A percentile compares a stretch with the other conserved stretches of the same genome.
Evolutionary conservation across 805 yeast species (phyloP).

Genomic region (Clavispora vitiphila): DNA sequence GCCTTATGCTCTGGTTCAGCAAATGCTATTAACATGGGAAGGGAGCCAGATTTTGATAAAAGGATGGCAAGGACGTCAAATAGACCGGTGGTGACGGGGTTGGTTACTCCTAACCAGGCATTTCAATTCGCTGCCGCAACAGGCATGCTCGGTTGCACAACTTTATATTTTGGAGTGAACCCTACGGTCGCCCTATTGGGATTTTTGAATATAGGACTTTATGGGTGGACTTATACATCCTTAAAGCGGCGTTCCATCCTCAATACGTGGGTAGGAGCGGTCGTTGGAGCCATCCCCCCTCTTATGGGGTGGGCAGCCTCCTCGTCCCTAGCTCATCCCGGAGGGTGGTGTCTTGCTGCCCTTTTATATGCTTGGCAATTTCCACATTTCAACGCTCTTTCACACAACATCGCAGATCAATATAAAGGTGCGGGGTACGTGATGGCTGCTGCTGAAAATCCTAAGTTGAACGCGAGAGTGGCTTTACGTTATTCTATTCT

Average conservation of each 20-base stretch:
- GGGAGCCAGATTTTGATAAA: slow-evolving; percentile 87
- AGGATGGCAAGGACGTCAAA: slow-evolving; percentile 83
- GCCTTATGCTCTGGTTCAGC: slow-evolving; percentile 89
- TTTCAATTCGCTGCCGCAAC: slow-evolving; percentile 70
- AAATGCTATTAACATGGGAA: slow-evolving; percentile 93
- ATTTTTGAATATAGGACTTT: slow-evolving; percentile 68
- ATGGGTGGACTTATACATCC: slow-evolving; percentile 89
- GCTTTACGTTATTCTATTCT: slow-evolving; percentile 84
- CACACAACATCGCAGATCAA: slow-evolving; percentile 83
- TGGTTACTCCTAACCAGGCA: slow-evolving; percentile 71
- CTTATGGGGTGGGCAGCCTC: slow-evolving; percentile 98
- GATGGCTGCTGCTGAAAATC: slow-evolving; percentile 95
- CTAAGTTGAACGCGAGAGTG: slow-evolving; percentile 87
- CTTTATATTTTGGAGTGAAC: slow-evolving; percentile 77
- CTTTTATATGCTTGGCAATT: slow-evolving; percentile 96
- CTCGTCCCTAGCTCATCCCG: slow-evolving; percentile 74
- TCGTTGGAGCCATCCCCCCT: slow-evolving; percentile 99
- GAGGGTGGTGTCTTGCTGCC: slow-evolving; percentile 91
- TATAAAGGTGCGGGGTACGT: slow-evolving; percentile 91
- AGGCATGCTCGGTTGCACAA: slow-evolving; percentile 66
- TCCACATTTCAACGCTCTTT: slow-evolving; percentile 92
- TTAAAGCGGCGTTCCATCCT: slow-evolving; percentile 77
- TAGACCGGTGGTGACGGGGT: slow-evolving; percentile 87
- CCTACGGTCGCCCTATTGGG: slow-evolving; percentile 83
- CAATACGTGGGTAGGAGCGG: slow-evolving; percentile 98